A percentile compares a stretch with the other conserved stretches of the same genome.
These are phyloP conservation scores for Whalleya microplaca DNA, from an alignment of 2,329 filamentous ascomycete genomes.

Conservation along the genomic window DNA sequence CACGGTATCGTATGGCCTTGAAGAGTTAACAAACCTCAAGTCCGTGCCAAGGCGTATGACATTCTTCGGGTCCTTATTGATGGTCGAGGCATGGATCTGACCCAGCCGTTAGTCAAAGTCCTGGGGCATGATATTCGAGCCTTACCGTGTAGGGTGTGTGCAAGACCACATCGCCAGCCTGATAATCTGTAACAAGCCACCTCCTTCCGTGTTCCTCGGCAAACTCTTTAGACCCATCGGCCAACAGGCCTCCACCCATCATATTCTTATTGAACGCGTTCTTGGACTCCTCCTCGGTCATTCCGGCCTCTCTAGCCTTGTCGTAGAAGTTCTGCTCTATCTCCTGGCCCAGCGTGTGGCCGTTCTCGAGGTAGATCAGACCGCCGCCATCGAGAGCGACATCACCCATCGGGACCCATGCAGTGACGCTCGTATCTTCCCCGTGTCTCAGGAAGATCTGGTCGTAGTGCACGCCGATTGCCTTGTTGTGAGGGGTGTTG, in stretches of 20 bases:
- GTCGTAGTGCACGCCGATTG: slow-evolving; percentile 64
- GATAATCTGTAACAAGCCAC: slow-evolving; percentile 44
- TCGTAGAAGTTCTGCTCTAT: slow-evolving; percentile 53
- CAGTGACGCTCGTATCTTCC: slow-evolving; percentile 57
- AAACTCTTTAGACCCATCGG: slow-evolving; percentile 49
- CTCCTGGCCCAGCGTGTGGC: slow-evolving; percentile 48
- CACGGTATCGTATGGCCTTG: slow-evolving; percentile 53
- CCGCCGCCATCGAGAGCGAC: slow-evolving; percentile 58
- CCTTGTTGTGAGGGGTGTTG: slow-evolving; percentile 59
- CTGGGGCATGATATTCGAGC: neutral
- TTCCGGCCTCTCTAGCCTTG: slow-evolving; percentile 51
- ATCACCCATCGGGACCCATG: slow-evolving; percentile 62
- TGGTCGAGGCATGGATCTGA: slow-evolving; percentile 60
- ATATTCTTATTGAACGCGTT: slow-evolving; percentile 62
- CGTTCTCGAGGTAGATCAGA: slow-evolving; percentile 60
- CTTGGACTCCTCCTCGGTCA: slow-evolving; percentile 55
- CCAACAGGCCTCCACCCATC: slow-evolving; percentile 58
- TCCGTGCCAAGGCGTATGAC: slow-evolving; percentile 60
- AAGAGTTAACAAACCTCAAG: slow-evolving; percentile 57
- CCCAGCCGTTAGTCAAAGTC: slow-evolving; percentile 2
- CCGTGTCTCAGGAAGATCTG: slow-evolving; percentile 61
- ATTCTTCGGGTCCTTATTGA: slow-evolving; percentile 56
- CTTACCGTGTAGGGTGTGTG: slow-evolving; percentile 42
- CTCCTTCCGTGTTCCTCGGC: slow-evolving; percentile 30
- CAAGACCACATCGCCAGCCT: slow-evolving; percentile 46